Percentiles rank a stretch among this genome's conserved stretches.
phyloP scores from a whole-genome alignment of 225 moss, liverwort and hornwort genomes.

The Sphagnum contortum region DNA sequence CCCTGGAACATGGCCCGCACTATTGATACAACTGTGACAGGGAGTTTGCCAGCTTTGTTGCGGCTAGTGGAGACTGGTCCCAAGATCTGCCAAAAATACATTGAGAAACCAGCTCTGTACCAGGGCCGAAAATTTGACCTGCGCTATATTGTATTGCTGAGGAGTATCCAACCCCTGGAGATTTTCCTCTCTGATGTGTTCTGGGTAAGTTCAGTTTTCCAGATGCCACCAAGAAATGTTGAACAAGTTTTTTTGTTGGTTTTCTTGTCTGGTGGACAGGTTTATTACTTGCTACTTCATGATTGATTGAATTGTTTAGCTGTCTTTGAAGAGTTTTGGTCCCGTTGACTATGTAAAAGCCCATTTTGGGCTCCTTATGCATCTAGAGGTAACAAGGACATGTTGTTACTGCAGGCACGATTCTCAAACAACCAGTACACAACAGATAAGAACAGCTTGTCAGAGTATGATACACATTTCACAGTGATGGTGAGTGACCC shows the following conservation, averaged over 20 bases:
- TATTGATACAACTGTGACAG: conserved; percentile 86
- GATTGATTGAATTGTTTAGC: not conserved
- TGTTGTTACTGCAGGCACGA: conserved; percentile 52
- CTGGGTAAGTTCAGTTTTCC: conserved; percentile 43
- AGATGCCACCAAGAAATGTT: not conserved
- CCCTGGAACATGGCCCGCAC: conserved; percentile 99
- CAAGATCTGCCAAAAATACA: conserved; percentile 92
- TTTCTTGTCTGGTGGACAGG: not conserved
- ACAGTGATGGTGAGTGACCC: conserved; percentile 80
- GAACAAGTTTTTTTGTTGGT: too few relatives aligned
- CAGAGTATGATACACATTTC: conserved; percentile 95
- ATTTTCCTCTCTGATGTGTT: conserved; percentile 73
- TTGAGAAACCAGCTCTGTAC: conserved; percentile 74
- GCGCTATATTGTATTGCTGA: conserved; percentile 76
- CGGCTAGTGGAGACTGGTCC: conserved; percentile 97
- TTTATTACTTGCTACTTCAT: not conserved
- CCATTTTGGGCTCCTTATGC: too few relatives aligned
- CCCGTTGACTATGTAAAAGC: too few relatives aligned
- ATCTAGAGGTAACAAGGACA: not conserved
- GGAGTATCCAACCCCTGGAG: conserved; percentile 85
- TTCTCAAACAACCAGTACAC: conserved; percentile 91
- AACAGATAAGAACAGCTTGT: conserved; percentile 60
- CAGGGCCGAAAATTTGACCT: conserved; percentile 90
- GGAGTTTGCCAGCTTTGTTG: conserved; percentile 62
- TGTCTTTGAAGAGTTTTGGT: conserved; percentile 7